Conservation (phyloP, 768 basidiomycete species). For the Termitomyces sp. region DNA sequence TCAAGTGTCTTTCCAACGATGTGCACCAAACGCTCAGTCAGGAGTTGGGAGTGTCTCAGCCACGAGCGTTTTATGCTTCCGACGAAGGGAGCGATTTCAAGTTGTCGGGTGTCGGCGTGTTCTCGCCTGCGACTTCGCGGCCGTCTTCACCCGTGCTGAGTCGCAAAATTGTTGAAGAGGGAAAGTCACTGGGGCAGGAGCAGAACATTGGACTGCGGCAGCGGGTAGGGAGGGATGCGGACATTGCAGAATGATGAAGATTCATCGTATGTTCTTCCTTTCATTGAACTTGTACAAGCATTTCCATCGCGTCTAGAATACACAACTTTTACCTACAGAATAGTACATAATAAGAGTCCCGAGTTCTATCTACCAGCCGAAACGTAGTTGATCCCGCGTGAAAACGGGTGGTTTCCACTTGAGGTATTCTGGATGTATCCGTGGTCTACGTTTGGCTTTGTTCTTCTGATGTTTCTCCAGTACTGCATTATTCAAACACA, state of each 20-base stretch:
- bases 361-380: constrained; percentile 46
- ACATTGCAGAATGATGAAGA: neutral
- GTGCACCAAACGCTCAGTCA: neutral
- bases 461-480: constrained; percentile 89
- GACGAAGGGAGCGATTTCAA: constrained; percentile 43
- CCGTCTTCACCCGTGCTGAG: constrained; percentile 62
- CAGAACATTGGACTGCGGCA: constrained; percentile 17
- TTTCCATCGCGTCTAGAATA: constrained; percentile 7
- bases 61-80: constrained; percentile 49
- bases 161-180: constrained; percentile 29
- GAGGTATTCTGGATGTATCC: constrained; percentile 77
- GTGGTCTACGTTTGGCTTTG: constrained; percentile 69
- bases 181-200: constrained; percentile 14
- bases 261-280: neutral
- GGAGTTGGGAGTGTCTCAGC: constrained; percentile 23
- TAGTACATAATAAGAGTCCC: constrained; percentile 13
- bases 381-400: constrained; percentile 84
- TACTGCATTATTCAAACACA: constrained; percentile 87
- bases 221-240: constrained; percentile 9
- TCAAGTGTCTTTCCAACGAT: constrained; percentile 4
- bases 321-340: constrained; percentile 9
- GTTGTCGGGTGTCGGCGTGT: constrained; percentile 68
- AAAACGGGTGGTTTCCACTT: constrained; percentile 96
- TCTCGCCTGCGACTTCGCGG: constrained; percentile 66
- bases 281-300: neutral